phyloP scores from a whole-genome alignment of 768 basidiomycete species.

The Lactarius deliciosus region DNA sequence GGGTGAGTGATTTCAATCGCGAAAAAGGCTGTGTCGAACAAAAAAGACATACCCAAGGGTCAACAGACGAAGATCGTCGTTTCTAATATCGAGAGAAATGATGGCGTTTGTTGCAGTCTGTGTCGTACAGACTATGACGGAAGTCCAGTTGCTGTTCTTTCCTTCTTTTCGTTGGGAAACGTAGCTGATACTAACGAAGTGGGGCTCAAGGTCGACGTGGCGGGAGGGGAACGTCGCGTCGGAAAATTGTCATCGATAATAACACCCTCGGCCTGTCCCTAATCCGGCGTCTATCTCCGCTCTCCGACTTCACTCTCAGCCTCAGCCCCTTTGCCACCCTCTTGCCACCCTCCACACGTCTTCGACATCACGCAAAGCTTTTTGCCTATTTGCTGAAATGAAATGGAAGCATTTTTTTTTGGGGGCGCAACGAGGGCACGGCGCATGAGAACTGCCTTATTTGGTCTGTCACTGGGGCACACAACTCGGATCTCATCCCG shows the following conservation, averaged over 20 bases:
- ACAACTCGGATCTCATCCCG: neutral
- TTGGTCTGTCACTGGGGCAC: neutral
- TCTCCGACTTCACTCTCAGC: constrained; percentile 3
- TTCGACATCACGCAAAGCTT: constrained; percentile 10
- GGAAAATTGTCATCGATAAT: constrained; percentile 22
- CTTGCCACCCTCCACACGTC: too few species aligned
- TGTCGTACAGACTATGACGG: constrained; percentile 32
- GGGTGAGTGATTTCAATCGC: constrained; percentile 14
- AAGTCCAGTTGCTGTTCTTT: constrained; percentile 24
- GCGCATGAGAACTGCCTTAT: constrained; percentile 21
- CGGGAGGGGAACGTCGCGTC: neutral
- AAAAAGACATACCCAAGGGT: constrained; percentile 60
- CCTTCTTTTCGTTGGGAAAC: neutral
- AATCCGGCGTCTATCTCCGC: neutral
- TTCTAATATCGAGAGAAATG: constrained; percentile 77
- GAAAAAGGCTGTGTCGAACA: constrained; percentile 4
- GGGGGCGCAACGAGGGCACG: constrained; percentile 13
- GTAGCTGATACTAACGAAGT: neutral
- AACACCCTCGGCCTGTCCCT: constrained; percentile 12
- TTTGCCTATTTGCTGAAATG: constrained; percentile 15
- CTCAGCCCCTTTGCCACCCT: neutral
- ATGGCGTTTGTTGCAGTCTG: constrained; percentile 49
- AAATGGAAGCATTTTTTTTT: constrained; percentile 18
- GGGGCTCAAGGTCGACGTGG: neutral
- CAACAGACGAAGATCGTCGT: constrained; percentile 79